Base-by-base conservation (phyloP, 2,329 filamentous ascomycete genomes). In the Parafenestella ontariensis region DNA sequence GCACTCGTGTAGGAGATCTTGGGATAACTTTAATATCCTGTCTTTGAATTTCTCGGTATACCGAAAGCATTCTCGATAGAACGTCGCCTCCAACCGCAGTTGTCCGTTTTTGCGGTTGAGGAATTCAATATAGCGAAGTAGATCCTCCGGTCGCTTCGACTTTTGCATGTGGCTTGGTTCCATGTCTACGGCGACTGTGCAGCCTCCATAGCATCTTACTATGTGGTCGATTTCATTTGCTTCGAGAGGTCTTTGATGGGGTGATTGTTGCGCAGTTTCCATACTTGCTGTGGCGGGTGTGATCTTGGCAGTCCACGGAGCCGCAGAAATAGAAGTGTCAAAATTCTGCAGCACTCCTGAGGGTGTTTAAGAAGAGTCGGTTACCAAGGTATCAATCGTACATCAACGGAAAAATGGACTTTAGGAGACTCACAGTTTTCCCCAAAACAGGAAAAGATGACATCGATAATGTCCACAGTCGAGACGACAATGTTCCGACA, bases 141-240 rank as follows among this genome's bases (percentile, higher is more conserved):
- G 9, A n/a, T 54, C 43, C 28, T 15, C n/a, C 13, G 51, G 24
- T 29, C 49, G 39, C 49, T 62, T 62, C 2, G 40, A 57, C n/a
- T 58, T 43, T 21, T 58, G 28, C 23, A 62, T 60, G 4, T 49
- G n/a, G 17, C 37, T 17, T 20, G 40, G 57, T 33, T 60, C 40
- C n/a, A 62, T 62, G 6, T 60, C 52, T 43, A 51, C 44, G 9
- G 44, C 42, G n/a, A 56, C 51, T 28, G 49, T 62, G n/a, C 6
- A 13, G 6, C 46, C 43, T 5, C 54, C n/a, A 54, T 62, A 62
- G 46, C 42, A 60, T 36, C 41, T 40, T 11, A 62, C 31, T 3
- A 60, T 52, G n/a, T 62, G 23, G n/a, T 62, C 20, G 18, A 62
- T 62, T 2, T 37, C 13, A 47, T 62, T 62, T 11, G 36, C 37